Evolutionary conservation across 306 rosid genomes (phyloP), one percentile per base, ranked within the genome.

Genomic region (Prosopis cineraria): DNA sequence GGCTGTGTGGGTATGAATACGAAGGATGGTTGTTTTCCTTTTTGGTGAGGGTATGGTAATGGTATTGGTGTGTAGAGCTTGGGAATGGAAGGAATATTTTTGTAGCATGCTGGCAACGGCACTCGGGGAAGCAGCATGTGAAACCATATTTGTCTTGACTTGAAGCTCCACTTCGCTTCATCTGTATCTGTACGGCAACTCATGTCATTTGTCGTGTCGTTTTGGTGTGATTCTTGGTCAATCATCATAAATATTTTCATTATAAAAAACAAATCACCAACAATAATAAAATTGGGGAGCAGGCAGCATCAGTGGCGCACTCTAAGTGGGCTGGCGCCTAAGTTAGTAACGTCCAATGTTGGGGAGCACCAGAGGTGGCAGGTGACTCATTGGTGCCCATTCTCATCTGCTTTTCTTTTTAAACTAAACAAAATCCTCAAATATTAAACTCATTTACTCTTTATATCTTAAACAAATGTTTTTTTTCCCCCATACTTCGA

Each of bases 261-360:
- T 47, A 47, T 16, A 47, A 19, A 19, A 8, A 2, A 7, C 19
- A 17, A 1, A 2, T n/a, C n/a, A n/a, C n/a, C n/a, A 1, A 3
- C 9, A 55, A 55, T 24, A 0, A 1, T 10, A 55, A 24, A 10
- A 3, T 1, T 4, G 47, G 19, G 34, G 34, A 25, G 64, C 19
- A 6, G 64, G 34, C 17, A 4, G 3, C 19, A 56, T 11, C 17
- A 25, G 64, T 25, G 64, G 64, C 33, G 27, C 27, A 20, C 58
- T 50, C 2, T 50, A 13, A 22, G 75, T 36, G 83, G 76, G 68
- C 10, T 73, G 50, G 14, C 8, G 7, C 16, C 20, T 20, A 19
- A 20, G 73, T 37, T 67, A 40, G 68, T 34, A 66, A 73, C 48
- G 19, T 76, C 81, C 72, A 64, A 79, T 67, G 55, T 68, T 43